Conservation (phyloP, 192 early-diverging fungal species). For the Rhizoclosmatium sp. region DNA sequence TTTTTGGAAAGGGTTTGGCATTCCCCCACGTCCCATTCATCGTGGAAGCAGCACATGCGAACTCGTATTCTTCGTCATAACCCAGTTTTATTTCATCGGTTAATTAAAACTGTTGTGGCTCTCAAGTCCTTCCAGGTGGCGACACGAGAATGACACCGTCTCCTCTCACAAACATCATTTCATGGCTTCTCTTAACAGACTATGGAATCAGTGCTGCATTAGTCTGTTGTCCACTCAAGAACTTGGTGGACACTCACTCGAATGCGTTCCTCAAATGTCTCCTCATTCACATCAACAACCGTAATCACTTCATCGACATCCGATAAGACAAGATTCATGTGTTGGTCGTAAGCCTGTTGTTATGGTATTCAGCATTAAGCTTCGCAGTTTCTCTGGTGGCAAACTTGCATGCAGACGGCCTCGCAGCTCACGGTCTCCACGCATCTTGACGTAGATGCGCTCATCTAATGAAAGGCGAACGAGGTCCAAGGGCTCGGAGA, state of each 20-base stretch:
- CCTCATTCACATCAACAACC: slow-evolving; percentile 87
- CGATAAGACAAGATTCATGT: slow-evolving; percentile 96
- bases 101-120: not conserved
- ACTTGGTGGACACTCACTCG: slow-evolving; percentile 56
- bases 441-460: slow-evolving; percentile 95
- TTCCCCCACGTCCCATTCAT: too few species aligned
- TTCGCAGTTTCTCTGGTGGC: not conserved
- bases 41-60: too few species aligned
- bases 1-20: not conserved
- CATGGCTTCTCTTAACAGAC: slow-evolving; percentile 84
- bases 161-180: slow-evolving; percentile 99
- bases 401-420: slow-evolving; percentile 85
- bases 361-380: not conserved
- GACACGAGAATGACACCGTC: slow-evolving; percentile 96
- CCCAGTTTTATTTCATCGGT: too few species aligned
- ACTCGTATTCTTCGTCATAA: too few species aligned
- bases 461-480: slow-evolving; percentile 97
- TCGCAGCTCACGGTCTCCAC: slow-evolving; percentile 92
- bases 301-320: slow-evolving; percentile 96
- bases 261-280: slow-evolving; percentile 78
- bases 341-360: slow-evolving; percentile 90
- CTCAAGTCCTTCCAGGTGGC: slow-evolving; percentile 45
- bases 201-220: slow-evolving; percentile 33
- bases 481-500: slow-evolving; percentile 81
- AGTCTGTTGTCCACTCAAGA: not conserved